These are phyloP conservation scores for Botrytis byssoidea DNA, from an alignment of 2,329 filamentous ascomycete genomes.

Conservation along the genomic window DNA sequence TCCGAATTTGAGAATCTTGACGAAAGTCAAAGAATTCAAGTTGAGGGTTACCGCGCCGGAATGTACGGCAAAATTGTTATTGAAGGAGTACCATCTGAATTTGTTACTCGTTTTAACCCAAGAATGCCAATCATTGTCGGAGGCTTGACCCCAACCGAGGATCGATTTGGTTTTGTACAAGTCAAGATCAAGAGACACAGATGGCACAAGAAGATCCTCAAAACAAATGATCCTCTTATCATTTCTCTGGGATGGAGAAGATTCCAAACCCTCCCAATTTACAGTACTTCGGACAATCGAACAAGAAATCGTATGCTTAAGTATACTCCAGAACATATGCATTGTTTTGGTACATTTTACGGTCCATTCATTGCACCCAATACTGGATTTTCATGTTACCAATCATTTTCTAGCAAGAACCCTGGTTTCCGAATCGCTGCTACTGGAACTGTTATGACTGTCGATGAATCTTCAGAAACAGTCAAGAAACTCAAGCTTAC, in stretches of 20 bases:
- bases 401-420: constrained; percentile 79
- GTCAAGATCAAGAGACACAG: constrained; percentile 94
- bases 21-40: constrained; percentile 74
- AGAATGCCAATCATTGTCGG: constrained; percentile 83
- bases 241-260: constrained; percentile 95
- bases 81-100: constrained; percentile 86
- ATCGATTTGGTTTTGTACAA: constrained; percentile 93
- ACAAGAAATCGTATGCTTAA: constrained; percentile 97
- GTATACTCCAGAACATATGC: constrained; percentile 99
- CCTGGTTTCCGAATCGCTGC: constrained; percentile 93
- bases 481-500: constrained; percentile 99
- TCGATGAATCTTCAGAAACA: constrained; percentile 94
- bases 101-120: constrained; percentile 77
- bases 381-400: constrained; percentile 91
- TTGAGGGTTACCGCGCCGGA: constrained; percentile 88
- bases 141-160: constrained; percentile 89
- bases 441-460: constrained; percentile 87
- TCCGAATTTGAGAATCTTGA: constrained; percentile 88
- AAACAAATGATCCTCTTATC: constrained; percentile 95
- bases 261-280: constrained; percentile 89
- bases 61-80: constrained; percentile 91
- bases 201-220: constrained; percentile 99
- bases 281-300: constrained; percentile 91
- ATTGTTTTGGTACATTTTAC: constrained; percentile 95
- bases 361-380: constrained; percentile 93